Base-by-base conservation (phyloP, 352 stramenopile genomes). In the Pythium brassicae region DNA sequence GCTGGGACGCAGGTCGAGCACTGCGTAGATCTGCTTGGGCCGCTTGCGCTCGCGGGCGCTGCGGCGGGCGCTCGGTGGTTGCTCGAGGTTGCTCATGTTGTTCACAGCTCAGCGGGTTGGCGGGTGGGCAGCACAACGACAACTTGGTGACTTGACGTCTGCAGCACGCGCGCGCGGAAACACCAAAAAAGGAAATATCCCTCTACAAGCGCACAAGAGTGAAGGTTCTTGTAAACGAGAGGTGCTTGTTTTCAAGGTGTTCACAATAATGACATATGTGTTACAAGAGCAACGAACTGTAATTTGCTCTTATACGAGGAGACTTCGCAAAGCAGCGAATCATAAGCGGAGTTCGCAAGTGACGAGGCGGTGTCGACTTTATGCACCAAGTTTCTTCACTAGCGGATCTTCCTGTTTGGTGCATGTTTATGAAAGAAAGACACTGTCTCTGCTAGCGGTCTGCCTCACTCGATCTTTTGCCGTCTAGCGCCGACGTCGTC, bases 11-110 rank as follows among this genome's bases (percentile, higher is more conserved):
- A 45, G 64, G 57, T 88, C 74, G 50, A 82, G 71, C 50, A 89
- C 78, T 54, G 86, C 71, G 65, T 91, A 94, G 26, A 94, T 74
- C 19, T 61, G 53, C 62, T 77, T 87, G 27, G 83, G 83, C 66
- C 76, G 78, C 50, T 71, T 82, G 20, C 82, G 78, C 63, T 79
- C 65, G 22, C 83, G 83, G 26, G 68, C 82, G 56, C 81, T 78
- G 44, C 83, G 78, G 15, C 83, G 79, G 44, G 62, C 53, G 54
- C 51, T 72, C 68, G 83, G 11, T 19, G n/a, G n/a, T n/a, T 37
- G 32, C 14, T 22, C 4, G 19, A 8, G n/a, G n/a, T 84, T 14
- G 35, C 58, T 19, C 27, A 39, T 43, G 15, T 14, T 44, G 14
- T 19, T 43, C 40, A 37, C 32, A 37, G 32, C 32, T 37, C 32